Base-by-base conservation (phyloP, 352 stramenopile species). In the Phytophthora sansomeana region DNA sequence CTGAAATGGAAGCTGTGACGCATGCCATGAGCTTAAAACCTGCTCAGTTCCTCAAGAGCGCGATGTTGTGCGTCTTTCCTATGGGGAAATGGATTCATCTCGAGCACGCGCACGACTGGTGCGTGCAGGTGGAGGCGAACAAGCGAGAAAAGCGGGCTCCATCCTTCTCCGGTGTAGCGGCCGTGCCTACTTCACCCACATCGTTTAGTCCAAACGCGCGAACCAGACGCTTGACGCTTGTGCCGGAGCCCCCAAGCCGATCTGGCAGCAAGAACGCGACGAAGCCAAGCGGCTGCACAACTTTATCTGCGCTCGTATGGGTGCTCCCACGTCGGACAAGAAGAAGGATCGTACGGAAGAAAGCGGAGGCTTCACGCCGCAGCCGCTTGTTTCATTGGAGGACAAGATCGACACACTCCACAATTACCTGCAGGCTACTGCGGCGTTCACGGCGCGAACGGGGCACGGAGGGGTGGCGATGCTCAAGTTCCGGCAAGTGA, bases 221-320 rank as follows among this genome's bases (percentile, higher is more conserved):
- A 47, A 29, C 44, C 32, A 61, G 39, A 32, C 50, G 60, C 0
- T 38, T 60, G 26, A 33, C 52, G 9, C 24, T 58, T 0, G 47
- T 54, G 10, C 21, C 21, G 13, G 48, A 64, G 6, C 51, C 44
- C 24, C 21, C 1, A 46, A 52, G 30, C 58, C 63, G 0, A 56
- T 66, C 5, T 92, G 81, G 81, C 53, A 89, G 30, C 26, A 69
- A 21, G 75, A 91, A 21, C 83, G 75, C 8, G 74, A 87, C 6
- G 81, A 90, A 53, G 84, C 78, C 4, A 63, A 73, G 10, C 73
- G 73, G 2, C 67, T 91, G 0, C 80, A 91, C 49, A 75, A 82
- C 47, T 87, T 93, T 55, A 76, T 93, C 29, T 91, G 80, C 54
- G 72, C 75, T 5, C 80, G 80, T n/a, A 78, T 93, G 71, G 77